Conservation (phyloP, 331 rosid species). For the Spiraea crenata region DNA sequence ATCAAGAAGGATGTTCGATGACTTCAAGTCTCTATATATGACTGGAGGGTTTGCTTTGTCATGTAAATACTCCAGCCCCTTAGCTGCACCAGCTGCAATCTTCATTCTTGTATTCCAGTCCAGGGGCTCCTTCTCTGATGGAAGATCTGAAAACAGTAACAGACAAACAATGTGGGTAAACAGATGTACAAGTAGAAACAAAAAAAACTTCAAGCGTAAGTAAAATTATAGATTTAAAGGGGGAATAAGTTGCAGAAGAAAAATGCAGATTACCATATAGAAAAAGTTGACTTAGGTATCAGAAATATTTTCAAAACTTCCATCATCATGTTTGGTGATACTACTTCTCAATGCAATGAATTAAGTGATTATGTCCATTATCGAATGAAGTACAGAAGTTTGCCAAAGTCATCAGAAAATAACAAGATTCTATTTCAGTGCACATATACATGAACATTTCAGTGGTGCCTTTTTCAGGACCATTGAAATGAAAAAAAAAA, state of each 20-base stretch:
- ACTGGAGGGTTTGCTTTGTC: conserved; percentile 73
- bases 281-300: neutral
- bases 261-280: neutral
- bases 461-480: neutral
- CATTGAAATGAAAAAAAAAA: conserved; percentile 7
- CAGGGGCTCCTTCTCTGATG: conserved; percentile 52
- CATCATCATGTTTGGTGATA: neutral
- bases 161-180: conserved; percentile 14
- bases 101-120: conserved; percentile 92
- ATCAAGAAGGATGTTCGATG: conserved; percentile 75
- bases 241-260: neutral
- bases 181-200: neutral
- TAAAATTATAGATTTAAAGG: neutral
- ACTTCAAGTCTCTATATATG: conserved; percentile 74
- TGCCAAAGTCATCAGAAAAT: too few relatives aligned
- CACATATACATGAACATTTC: neutral
- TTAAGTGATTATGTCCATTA: neutral
- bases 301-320: neutral
- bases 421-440: neutral
- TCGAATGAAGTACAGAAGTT: neutral
- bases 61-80: conserved; percentile 86
- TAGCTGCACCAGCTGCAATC: conserved; percentile 79
- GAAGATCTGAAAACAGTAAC: conserved; percentile 54
- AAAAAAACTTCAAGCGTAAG: neutral
- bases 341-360: neutral